A percentile compares a stretch with the other conserved stretches of the same genome.
phyloP scores from a whole-genome alignment of 192 early-diverging fungal species.

The Umbelopsis isabellina region DNA sequence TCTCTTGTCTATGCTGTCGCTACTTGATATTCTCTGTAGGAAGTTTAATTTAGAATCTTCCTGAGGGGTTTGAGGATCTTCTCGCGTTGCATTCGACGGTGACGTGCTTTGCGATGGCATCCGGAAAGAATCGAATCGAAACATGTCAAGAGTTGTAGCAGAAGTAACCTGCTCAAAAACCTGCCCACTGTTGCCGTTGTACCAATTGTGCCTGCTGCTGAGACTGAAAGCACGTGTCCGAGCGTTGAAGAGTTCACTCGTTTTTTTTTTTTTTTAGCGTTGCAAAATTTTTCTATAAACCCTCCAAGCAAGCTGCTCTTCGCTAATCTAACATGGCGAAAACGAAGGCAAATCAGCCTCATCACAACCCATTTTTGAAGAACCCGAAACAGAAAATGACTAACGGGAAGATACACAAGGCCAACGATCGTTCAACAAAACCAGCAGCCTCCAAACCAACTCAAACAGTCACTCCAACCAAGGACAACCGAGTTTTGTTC shows the following conservation, averaged over 20 bases:
- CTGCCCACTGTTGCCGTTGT: neutral
- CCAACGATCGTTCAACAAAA: neutral
- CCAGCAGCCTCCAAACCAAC: neutral
- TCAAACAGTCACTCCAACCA: neutral
- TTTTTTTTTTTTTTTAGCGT: slow-evolving; percentile 15
- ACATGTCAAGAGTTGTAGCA: neutral
- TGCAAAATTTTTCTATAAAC: slow-evolving; percentile 16
- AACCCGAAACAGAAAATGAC: neutral
- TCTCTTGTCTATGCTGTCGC: slow-evolving; percentile 14
- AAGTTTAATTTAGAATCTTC: slow-evolving; percentile 11
- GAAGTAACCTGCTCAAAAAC: neutral
- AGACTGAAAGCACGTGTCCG: slow-evolving; percentile 4
- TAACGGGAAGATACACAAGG: slow-evolving; percentile 7
- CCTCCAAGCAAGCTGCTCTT: neutral
- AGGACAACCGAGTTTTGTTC: slow-evolving; percentile 56
- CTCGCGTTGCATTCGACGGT: neutral
- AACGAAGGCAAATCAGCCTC: neutral
- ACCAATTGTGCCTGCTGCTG: neutral
- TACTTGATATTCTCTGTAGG: slow-evolving; percentile 10
- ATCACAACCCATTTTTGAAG: slow-evolving; percentile 9
- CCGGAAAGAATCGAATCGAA: slow-evolving; percentile 18
- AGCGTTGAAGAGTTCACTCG: neutral
- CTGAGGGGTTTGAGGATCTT: neutral
- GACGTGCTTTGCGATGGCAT: neutral
- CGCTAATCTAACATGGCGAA: slow-evolving; percentile 16